A percentile compares a stretch with the other conserved stretches of the same genome.
phyloP scores from a whole-genome alignment of 345 rosid genomes.

The Theobroma cacao region DNA sequence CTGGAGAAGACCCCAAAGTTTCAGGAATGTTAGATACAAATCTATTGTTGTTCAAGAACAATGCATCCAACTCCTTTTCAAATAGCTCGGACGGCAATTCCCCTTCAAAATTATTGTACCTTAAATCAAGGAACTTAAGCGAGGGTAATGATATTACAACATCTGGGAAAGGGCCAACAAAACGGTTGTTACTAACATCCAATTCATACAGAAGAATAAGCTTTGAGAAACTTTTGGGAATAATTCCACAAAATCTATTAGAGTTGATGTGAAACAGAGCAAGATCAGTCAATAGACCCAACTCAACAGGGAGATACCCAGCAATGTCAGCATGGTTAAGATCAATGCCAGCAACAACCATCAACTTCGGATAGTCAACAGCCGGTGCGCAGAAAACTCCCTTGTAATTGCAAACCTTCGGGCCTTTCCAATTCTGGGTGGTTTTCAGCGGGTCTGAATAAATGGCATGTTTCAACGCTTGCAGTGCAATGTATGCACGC shows the following conservation, averaged over 20 bases:
- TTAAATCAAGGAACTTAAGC: constrained; percentile 52
- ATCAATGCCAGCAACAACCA: constrained; percentile 65
- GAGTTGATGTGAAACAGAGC: constrained; percentile 68
- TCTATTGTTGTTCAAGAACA: constrained; percentile 77
- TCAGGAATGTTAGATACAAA: constrained; percentile 58
- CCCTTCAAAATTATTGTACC: constrained; percentile 79
- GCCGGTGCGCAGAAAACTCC: constrained; percentile 74
- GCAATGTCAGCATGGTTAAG: constrained; percentile 77
- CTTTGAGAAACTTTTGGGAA: constrained; percentile 51
- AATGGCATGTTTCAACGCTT: constrained; percentile 67
- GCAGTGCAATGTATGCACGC: constrained; percentile 64
- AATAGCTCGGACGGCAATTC: constrained; percentile 51
- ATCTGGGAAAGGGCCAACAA: constrained; percentile 62
- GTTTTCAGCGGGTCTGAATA: constrained; percentile 68
- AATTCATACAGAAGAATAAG: constrained; percentile 59
- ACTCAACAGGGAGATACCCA: constrained; percentile 60
- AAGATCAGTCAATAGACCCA: constrained; percentile 59
- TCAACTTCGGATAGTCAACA: constrained; percentile 43
- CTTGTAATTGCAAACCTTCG: constrained; percentile 51
- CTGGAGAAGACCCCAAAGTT: constrained; percentile 56
- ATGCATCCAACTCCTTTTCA: constrained; percentile 47
- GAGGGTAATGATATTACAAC: constrained; percentile 49
- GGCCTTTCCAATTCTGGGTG: constrained; percentile 70
- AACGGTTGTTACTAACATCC: constrained; percentile 77
- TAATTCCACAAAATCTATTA: constrained; percentile 71